Conservation (phyloP, 2,329 filamentous ascomycete species). For the Pseudogymnoascus sp. region DNA sequence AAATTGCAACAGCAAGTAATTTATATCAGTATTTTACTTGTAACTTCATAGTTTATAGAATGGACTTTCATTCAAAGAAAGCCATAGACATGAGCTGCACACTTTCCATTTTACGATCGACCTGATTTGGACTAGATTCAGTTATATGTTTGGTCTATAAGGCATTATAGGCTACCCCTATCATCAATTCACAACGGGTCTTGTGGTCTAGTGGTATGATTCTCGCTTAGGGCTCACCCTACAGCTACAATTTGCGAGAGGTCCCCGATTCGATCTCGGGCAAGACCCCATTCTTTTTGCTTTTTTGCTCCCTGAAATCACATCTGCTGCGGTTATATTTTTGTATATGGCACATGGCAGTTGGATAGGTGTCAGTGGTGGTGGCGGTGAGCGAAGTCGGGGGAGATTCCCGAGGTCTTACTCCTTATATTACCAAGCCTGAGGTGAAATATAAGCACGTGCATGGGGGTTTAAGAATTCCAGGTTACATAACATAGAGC, state of each 20-base stretch:
- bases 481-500: background rate
- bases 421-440: background rate
- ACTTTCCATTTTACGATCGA: background rate
- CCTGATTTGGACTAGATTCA: background rate
- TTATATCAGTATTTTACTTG: background rate
- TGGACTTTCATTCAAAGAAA: background rate
- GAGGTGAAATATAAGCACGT: background rate
- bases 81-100: background rate
- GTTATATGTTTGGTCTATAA: background rate
- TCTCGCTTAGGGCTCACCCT: conserved; percentile 9
- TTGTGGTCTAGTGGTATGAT: conserved; percentile 10
- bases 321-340: background rate
- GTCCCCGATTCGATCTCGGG: conserved; percentile 9
- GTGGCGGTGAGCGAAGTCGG: background rate
- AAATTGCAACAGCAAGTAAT: background rate
- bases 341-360: background rate
- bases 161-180: background rate
- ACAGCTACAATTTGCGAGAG: conserved; percentile 10
- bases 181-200: background rate
- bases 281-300: conserved; percentile 5
- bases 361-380: background rate
- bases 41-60: background rate
- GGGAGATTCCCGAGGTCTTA: background rate
- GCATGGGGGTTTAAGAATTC: background rate
- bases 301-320: background rate